Percentiles rank a stretch among this genome's conserved stretches.
Conservation (phyloP, 2,329 filamentous ascomycete species). For the Talaromyces funiculosus region DNA sequence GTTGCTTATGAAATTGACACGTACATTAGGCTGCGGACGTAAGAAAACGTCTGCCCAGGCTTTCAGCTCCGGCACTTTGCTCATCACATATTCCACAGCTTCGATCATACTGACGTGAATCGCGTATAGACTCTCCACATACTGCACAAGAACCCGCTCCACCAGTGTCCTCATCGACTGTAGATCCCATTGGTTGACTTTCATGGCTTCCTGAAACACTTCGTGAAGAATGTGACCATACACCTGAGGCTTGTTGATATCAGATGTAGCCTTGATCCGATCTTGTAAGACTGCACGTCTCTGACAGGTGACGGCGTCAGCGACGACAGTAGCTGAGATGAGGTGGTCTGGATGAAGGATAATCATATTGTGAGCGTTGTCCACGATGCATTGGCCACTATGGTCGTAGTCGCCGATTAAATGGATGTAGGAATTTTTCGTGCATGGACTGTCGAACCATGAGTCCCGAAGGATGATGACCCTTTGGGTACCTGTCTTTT, state of each 20-base stretch:
- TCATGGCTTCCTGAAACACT: conserved; percentile 85
- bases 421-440: conserved; percentile 72
- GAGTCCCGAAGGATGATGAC: conserved; percentile 74
- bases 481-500: conserved; percentile 60
- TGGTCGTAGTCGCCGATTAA: conserved; percentile 71
- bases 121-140: conserved; percentile 84
- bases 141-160: conserved; percentile 62
- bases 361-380: conserved; percentile 78
- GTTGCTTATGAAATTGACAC: conserved; percentile 18
- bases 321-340: conserved; percentile 88
- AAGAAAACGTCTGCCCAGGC: conserved; percentile 82
- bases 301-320: conserved; percentile 91
- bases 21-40: conserved; percentile 61
- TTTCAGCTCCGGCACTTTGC: conserved; percentile 75
- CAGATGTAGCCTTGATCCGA: conserved; percentile 83
- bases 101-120: conserved; percentile 69
- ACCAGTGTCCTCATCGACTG: conserved; percentile 63
- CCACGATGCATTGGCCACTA: conserved; percentile 69
- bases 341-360: conserved; percentile 94
- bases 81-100: conserved; percentile 72
- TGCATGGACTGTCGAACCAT: conserved; percentile 78
- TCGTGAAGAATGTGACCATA: conserved; percentile 94
- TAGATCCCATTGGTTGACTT: conserved; percentile 73
- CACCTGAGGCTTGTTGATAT: conserved; percentile 71
- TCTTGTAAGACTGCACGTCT: conserved; percentile 91